These are phyloP conservation scores for Myxozyma melibiosi DNA, from an alignment of 805 yeast species.

Conservation along the genomic window DNA sequence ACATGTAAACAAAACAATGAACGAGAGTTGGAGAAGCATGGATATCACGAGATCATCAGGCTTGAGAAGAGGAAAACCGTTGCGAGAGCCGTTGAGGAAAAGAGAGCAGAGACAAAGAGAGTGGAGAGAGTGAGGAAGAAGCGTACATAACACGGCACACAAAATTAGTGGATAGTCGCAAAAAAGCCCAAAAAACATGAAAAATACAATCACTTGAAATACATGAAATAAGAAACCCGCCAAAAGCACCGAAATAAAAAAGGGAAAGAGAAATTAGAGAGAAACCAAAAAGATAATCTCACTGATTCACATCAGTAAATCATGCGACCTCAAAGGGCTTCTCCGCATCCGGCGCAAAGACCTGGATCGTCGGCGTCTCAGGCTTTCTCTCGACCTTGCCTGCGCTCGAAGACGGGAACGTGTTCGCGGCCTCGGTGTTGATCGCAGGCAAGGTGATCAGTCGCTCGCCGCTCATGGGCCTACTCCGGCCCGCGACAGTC, in stretches of 20 bases:
- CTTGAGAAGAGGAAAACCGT: too few relatives aligned
- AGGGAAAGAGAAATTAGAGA: neutral
- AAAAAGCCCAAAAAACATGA: neutral
- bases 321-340: conserved; percentile 23
- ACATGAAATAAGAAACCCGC: neutral
- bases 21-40: too few relatives aligned
- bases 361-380: conserved; percentile 31
- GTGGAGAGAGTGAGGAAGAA: too few relatives aligned
- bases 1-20: too few relatives aligned
- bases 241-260: conserved; percentile 2
- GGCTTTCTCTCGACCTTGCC: conserved; percentile 2
- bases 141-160: too few relatives aligned
- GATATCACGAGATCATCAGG: too few relatives aligned
- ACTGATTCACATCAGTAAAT: neutral
- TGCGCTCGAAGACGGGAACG: neutral
- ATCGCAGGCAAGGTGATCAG: conserved; percentile 11
- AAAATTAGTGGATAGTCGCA: too few relatives aligned
- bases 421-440: conserved; percentile 6
- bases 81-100: too few relatives aligned
- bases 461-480: conserved; percentile 10
- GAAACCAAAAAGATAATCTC: neutral
- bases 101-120: too few relatives aligned
- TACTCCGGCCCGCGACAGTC: neutral
- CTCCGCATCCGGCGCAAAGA: conserved; percentile 33
- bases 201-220: neutral